Percentiles rank a stretch among this genome's conserved stretches.
Conservation (phyloP, 768 basidiomycete genomes). For the Cyclocybe aegerita region DNA sequence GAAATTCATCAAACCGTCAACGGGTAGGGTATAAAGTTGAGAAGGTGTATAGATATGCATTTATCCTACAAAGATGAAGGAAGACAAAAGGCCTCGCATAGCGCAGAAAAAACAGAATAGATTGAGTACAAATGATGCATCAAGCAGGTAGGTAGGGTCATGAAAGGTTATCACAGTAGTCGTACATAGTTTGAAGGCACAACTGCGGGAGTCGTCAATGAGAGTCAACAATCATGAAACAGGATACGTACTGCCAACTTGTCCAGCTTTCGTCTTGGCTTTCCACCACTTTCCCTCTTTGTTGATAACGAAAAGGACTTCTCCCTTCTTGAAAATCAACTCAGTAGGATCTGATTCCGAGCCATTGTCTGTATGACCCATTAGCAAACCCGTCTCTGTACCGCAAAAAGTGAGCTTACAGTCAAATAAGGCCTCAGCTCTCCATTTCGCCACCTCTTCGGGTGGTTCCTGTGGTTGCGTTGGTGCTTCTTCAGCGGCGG, state of each 20-base stretch:
- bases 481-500: background rate
- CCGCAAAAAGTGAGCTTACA: slow-evolving; percentile 40
- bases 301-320: slow-evolving; percentile 79
- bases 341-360: slow-evolving; percentile 82
- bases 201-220: slow-evolving; percentile 19
- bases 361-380: slow-evolving; percentile 10
- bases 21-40: no score
- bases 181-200: slow-evolving; percentile 42
- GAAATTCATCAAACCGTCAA: no score
- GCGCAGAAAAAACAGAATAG: no score
- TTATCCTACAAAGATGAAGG: background rate
- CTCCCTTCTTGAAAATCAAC: slow-evolving; percentile 82
- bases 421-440: slow-evolving; percentile 30
- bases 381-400: slow-evolving; percentile 2
- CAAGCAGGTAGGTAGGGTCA: no score
- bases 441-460: slow-evolving; percentile 21
- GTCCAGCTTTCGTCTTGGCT: slow-evolving; percentile 64
- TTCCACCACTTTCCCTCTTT: slow-evolving; percentile 87
- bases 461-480: slow-evolving; percentile 1
- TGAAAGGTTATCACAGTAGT: slow-evolving; percentile 13
- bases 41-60: no score
- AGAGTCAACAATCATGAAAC: background rate
- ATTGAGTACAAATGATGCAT: no score
- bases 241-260: slow-evolving; percentile 57
- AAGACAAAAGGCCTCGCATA: background rate